phyloP scores from a whole-genome alignment of 2,329 filamentous ascomycete species.

The Fusarium sacchari region DNA sequence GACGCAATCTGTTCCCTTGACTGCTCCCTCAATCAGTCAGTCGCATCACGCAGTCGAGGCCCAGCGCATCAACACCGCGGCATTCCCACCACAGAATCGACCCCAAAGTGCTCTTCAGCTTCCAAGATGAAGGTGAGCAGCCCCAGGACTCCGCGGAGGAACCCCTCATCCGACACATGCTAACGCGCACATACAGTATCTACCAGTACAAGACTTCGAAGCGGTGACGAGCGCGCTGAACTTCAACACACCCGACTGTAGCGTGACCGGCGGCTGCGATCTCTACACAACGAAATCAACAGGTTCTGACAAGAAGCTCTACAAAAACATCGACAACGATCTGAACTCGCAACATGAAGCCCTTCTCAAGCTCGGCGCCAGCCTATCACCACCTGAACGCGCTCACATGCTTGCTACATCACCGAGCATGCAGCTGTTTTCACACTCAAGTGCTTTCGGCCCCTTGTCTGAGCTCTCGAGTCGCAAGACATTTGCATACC shows the following conservation, averaged over 20 bases:
- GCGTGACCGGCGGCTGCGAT: slow-evolving; percentile 93
- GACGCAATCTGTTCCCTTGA: slow-evolving; percentile 44
- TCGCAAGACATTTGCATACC: slow-evolving; percentile 91
- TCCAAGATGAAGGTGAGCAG: slow-evolving; percentile 53
- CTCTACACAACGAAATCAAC: slow-evolving; percentile 98
- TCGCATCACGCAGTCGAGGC: slow-evolving; percentile 22
- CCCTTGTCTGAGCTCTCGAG: slow-evolving; percentile 88
- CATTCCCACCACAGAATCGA: background rate
- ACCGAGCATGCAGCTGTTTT: slow-evolving; percentile 70
- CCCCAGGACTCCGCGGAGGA: background rate
- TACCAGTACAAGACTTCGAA: slow-evolving; percentile 91
- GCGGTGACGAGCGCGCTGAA: slow-evolving; percentile 92
- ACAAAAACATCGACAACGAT: slow-evolving; percentile 92
- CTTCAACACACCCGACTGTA: slow-evolving; percentile 92
- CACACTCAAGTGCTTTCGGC: slow-evolving; percentile 90
- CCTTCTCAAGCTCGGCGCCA: slow-evolving; percentile 84
- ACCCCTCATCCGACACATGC: slow-evolving; percentile 3
- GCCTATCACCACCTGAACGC: slow-evolving; percentile 84
- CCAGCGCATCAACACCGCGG: slow-evolving; percentile 12
- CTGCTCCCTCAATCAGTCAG: slow-evolving; percentile 24
- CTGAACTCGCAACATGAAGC: slow-evolving; percentile 93
- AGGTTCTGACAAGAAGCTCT: slow-evolving; percentile 94
- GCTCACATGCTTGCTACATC: slow-evolving; percentile 73
- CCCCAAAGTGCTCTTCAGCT: slow-evolving; percentile 1
- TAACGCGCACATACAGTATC: slow-evolving; percentile 69